Base-by-base conservation (phyloP, 768 basidiomycete genomes). In the Leccinum obscurum region DNA sequence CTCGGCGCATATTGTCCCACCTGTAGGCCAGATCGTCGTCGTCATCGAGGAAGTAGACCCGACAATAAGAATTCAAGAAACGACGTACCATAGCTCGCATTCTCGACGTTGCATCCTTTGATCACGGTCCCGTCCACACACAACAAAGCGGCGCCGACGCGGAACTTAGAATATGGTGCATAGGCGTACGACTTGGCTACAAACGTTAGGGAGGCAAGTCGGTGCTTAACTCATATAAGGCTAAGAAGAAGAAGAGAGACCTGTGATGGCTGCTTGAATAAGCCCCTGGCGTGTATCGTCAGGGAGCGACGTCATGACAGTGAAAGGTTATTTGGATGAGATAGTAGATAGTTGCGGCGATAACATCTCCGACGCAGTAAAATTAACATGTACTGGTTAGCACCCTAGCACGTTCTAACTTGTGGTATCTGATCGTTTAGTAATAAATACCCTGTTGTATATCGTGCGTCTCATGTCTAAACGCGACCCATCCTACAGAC, bases 1-100 rank as follows among this genome's bases (percentile, higher is more conserved):
- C 72, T 99, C 96, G 0, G 96, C 96, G 65, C 96, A 98, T 60
- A 98, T 95, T 0, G 90, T 84, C 1, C 84, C 93, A 5, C 95
- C 95, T 95, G 59, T 9, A 5, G 44, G 6, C 11, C n/a, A 20
- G 4, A 46, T 46, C 20, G 44, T n/a, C 39, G 39, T 41, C n/a
- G n/a, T 46, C 5, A 20, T 46, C 41, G 39, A 39, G 39, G 41
- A 46, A 20, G n/a, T 46, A 46, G 44, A 20, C 10, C n/a, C 11
- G 41, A n/a, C 39, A 41, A 5, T 10, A n/a, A 41, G 17, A 41
- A n/a, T 9, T 4, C 22, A 22, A 22, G 22, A 22, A 22, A n/a
- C 78, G 20, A 17, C 78, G n/a, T 60, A 95, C 95, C 94, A 67
- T 93, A 92, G 0, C 90, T 89, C 0, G 93, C 94, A 67, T 97